Conservation (phyloP, 495 filamentous ascomycete genomes). For the Penicillium goetzii region DNA sequence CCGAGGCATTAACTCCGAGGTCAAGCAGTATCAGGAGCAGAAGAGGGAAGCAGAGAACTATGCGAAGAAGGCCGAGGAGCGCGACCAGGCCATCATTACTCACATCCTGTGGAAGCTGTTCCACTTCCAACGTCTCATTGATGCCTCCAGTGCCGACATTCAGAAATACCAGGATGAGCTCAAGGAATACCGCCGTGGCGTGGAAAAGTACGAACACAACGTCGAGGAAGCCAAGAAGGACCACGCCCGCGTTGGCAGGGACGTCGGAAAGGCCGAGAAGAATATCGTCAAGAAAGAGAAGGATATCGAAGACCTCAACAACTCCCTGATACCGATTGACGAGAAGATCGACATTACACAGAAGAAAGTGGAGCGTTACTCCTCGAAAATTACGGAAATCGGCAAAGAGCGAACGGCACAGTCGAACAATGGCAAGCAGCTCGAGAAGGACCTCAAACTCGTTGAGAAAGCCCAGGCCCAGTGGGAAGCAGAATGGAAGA, state of each 20-base stretch:
- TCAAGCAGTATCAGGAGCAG: slow-evolving; percentile 96
- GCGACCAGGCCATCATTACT: slow-evolving; percentile 89
- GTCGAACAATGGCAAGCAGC: slow-evolving; percentile 62
- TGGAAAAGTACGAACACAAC: slow-evolving; percentile 80
- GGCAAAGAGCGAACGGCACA: slow-evolving; percentile 76
- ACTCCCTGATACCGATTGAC: slow-evolving; percentile 82
- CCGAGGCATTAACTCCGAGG: slow-evolving; percentile 94
- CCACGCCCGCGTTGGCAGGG: slow-evolving; percentile 75
- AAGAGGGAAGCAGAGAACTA: slow-evolving; percentile 95
- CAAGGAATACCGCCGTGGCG: slow-evolving; percentile 86
- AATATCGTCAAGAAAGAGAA: slow-evolving; percentile 83
- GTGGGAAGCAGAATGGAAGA: slow-evolving; percentile 86
- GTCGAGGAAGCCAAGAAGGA: slow-evolving; percentile 87
- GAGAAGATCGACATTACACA: slow-evolving; percentile 88
- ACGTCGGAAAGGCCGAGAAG: slow-evolving; percentile 80
- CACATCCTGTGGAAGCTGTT: slow-evolving; percentile 97
- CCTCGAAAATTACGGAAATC: slow-evolving; percentile 68
- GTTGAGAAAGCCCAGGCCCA: slow-evolving; percentile 89
- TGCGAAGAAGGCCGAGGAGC: slow-evolving; percentile 81
- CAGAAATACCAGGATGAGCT: slow-evolving; percentile 94
- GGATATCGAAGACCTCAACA: slow-evolving; percentile 84
- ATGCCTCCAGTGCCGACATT: slow-evolving; percentile 87
- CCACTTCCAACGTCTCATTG: slow-evolving; percentile 91
- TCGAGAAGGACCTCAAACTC: slow-evolving; percentile 76
- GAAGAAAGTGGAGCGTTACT: slow-evolving; percentile 66